These are phyloP conservation scores for Tuber melanosporum DNA, from an alignment of 495 filamentous ascomycete species.

Conservation along the genomic window DNA sequence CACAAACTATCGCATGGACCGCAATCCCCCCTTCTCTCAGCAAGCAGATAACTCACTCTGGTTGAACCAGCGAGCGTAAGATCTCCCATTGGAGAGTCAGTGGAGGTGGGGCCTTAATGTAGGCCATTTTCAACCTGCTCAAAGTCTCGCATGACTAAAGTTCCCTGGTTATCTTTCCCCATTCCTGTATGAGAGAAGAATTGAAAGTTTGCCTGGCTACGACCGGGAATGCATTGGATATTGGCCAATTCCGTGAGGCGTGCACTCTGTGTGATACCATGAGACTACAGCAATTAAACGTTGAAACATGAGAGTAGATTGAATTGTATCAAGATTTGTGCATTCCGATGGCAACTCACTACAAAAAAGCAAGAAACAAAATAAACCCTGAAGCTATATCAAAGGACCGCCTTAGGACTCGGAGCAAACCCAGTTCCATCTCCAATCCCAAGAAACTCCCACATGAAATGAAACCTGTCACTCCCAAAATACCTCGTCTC, in stretches of 20 bases:
- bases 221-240: background rate
- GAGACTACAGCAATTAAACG: background rate
- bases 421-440: slow-evolving; percentile 6
- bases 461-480: slow-evolving; percentile 53
- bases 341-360: background rate
- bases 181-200: background rate
- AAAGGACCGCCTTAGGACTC: background rate
- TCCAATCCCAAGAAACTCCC: slow-evolving; percentile 36
- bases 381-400: background rate
- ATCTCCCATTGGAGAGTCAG: background rate
- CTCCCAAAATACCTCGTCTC: slow-evolving; percentile 71
- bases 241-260: background rate
- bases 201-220: background rate
- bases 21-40: background rate
- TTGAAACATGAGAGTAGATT: too few relatives aligned
- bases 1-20: background rate
- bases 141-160: background rate
- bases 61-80: background rate
- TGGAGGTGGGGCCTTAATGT: background rate
- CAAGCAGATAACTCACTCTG: background rate
- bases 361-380: background rate
- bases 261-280: background rate
- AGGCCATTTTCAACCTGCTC: background rate
- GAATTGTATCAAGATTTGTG: background rate
- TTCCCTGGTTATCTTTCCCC: background rate